Evolutionary conservation across 2,329 filamentous ascomycete genomes (phyloP), one percentile per base, ranked within the genome.

Genomic region (Xylaria digitata): DNA sequence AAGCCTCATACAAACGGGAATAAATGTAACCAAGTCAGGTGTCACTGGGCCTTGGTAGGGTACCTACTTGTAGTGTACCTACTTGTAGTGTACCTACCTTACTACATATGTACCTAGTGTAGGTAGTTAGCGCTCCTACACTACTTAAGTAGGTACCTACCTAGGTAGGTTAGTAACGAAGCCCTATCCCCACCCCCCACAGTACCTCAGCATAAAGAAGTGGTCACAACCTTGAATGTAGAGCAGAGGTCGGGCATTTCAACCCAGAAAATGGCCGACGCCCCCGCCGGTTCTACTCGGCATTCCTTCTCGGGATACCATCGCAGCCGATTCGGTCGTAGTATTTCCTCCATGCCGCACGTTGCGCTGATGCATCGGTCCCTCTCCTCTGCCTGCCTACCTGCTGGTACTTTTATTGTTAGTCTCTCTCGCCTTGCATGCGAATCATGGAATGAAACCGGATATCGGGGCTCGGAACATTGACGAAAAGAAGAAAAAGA

Each of bases 331-430:
- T 42, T 68, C 63, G 62, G 62, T 34, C 26, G 42, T 64, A 53
- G 63, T 63, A 49, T 64, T 64, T 64, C 45, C 42, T 43, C 65
- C 65, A 69, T 62, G 56, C 60, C 54, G 54, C 37, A n/a, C 46
- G 32, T 53, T 48, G 17, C 34, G 21, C 30, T 15, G 37, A 4
- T 13, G 48, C 19, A 26, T 49, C 19, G 30, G 49, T 0, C 48
- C 32, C 21, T 42, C 32, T 50, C 61, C 5, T 26, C 26, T 0
- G 40, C 32, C n/a, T 42, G 32, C 50, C 61, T 0, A 30, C 32
- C n/a, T 42, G 32, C 50, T 55, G 61, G 23, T 40, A 26, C 23
- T 65, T 67, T 32, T 32, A 46, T 54, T 58, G 65, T 54, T 48
- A n/a, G 40, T 50, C 43, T 50, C 43, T 50, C 21, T 23, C n/a